Evolutionary conservation across 768 basidiomycete genomes (phyloP).

Genomic region (Pilatotrama ljubarskyi): DNA sequence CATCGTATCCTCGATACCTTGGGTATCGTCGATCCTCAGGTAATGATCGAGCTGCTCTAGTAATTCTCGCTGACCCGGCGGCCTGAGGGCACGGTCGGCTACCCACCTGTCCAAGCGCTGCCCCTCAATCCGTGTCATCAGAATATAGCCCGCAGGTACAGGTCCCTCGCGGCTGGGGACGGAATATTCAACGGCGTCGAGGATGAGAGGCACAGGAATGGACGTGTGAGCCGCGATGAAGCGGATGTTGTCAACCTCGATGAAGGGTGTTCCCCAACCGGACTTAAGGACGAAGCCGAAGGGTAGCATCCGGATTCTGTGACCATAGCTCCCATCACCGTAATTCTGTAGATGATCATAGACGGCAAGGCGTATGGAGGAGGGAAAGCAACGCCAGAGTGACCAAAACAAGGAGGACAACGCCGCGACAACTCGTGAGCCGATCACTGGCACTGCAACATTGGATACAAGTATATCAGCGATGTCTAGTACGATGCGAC

Average conservation of each 20-base stretch:
- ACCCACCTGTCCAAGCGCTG: not conserved
- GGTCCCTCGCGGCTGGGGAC: not conserved
- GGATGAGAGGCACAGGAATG: slow-evolving; percentile 23
- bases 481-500: no score
- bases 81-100: not conserved
- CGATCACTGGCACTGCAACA: not conserved
- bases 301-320: not conserved
- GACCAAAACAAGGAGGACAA: not conserved
- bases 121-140: slow-evolving; percentile 18
- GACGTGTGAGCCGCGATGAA: slow-evolving; percentile 22
- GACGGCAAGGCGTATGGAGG: not conserved
- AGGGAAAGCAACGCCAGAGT: not conserved
- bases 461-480: no score
- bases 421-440: not conserved
- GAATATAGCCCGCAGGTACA: not conserved
- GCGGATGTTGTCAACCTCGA: slow-evolving; percentile 13
- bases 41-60: not conserved
- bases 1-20: not conserved
- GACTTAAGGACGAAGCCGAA: not conserved
- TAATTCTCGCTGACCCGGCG: not conserved
- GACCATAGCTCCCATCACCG: not conserved
- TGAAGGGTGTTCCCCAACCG: not conserved
- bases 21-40: not conserved
- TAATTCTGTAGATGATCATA: not conserved
- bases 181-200: slow-evolving; percentile 1